phyloP scores from a whole-genome alignment of 1,139 yeast species.

The Geotrichum citri-aurantii region DNA sequence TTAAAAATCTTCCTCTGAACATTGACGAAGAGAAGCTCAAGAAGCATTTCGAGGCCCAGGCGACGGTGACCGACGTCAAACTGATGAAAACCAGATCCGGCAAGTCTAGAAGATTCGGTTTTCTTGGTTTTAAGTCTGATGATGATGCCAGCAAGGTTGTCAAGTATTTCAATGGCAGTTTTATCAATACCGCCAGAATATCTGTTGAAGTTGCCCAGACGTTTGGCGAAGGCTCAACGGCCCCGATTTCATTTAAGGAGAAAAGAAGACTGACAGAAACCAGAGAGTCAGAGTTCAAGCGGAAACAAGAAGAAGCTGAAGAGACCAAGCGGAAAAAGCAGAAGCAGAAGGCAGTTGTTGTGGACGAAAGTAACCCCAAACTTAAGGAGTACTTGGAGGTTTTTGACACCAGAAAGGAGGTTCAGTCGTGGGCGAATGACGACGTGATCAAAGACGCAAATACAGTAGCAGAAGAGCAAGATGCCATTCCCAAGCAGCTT shows the following conservation, averaged over 20 bases:
- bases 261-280: conserved; percentile 47
- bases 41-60: conserved; percentile 48
- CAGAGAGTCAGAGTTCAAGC: conserved; percentile 14
- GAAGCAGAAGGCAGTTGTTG: conserved; percentile 38
- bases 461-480: conserved; percentile 18
- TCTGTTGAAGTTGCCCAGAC: conserved; percentile 80
- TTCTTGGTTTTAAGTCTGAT: conserved; percentile 70
- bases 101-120: conserved; percentile 87
- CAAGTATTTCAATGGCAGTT: conserved; percentile 66
- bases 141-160: conserved; percentile 78
- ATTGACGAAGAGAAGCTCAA: conserved; percentile 69
- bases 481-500: conserved; percentile 10
- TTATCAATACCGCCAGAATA: conserved; percentile 74
- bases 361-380: conserved; percentile 47
- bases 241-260: conserved; percentile 55
- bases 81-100: conserved; percentile 76
- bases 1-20: conserved; percentile 85
- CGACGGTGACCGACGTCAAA: conserved; percentile 74
- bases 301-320: conserved; percentile 20
- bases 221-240: conserved; percentile 77
- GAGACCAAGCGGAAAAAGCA: conserved; percentile 47
- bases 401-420: conserved; percentile 66
- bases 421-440: conserved; percentile 73
- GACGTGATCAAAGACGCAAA: conserved; percentile 43
- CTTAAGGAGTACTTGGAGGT: conserved; percentile 76